These are phyloP conservation scores for Iberis pinnata DNA, from an alignment of 345 rosid species.

Conservation along the genomic window DNA sequence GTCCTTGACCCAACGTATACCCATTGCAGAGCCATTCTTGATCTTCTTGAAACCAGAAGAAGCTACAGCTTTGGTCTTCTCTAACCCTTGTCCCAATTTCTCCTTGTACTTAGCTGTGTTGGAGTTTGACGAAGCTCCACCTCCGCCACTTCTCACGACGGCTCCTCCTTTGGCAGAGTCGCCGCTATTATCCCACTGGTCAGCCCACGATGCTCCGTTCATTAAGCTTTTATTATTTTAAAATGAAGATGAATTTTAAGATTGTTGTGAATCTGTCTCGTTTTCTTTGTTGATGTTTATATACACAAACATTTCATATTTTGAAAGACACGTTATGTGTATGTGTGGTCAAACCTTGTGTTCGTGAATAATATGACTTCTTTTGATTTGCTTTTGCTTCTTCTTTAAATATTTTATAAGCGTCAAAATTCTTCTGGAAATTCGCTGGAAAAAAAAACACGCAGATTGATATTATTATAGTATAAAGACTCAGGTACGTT, in stretches of 20 bases:
- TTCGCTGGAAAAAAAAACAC: constrained; percentile 5
- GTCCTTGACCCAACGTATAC: constrained; percentile 57
- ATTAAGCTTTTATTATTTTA: background rate
- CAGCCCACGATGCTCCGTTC: constrained; percentile 73
- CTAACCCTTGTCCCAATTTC: constrained; percentile 55
- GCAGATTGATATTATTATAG: background rate
- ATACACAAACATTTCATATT: background rate
- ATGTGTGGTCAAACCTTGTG: constrained; percentile 27
- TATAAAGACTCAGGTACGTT: background rate
- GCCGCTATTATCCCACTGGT: constrained; percentile 62
- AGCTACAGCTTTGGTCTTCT: constrained; percentile 52
- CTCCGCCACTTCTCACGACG: constrained; percentile 20
- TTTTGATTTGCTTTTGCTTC: constrained; percentile 14
- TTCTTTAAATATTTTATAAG: background rate
- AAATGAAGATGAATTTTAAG: background rate
- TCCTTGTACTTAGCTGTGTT: constrained; percentile 57
- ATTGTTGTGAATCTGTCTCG: constrained; percentile 2
- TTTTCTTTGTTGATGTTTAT: constrained; percentile 11
- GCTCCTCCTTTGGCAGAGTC: constrained; percentile 24
- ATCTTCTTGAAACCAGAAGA: constrained; percentile 52
- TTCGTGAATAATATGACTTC: constrained; percentile 5
- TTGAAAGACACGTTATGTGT: constrained; percentile 10
- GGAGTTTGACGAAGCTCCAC: constrained; percentile 22
- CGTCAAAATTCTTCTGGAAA: constrained; percentile 16
- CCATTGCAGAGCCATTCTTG: constrained; percentile 47